A percentile compares a stretch with the other conserved stretches of the same genome.
These are phyloP conservation scores for Trifolium subterraneum DNA, from an alignment of 306 rosid species.

Conservation along the genomic window DNA sequence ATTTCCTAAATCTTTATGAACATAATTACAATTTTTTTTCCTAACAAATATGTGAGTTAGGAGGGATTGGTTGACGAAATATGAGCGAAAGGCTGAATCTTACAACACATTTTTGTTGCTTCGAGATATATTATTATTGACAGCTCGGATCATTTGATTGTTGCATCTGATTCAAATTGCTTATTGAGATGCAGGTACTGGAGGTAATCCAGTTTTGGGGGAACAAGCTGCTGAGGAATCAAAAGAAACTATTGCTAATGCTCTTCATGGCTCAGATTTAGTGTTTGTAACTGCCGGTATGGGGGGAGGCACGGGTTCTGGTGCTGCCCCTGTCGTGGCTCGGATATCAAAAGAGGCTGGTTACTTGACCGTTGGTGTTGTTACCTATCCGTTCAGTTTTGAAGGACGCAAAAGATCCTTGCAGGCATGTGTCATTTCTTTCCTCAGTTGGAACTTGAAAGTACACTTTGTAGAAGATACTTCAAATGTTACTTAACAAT, in stretches of 20 bases:
- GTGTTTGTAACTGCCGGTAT: constrained; percentile 95
- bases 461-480: neutral
- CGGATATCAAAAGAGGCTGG: constrained; percentile 87
- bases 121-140: neutral
- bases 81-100: neutral
- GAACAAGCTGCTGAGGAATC: constrained; percentile 99
- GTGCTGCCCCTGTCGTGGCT: constrained; percentile 96
- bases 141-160: neutral
- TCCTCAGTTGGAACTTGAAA: constrained; percentile 31
- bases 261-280: constrained; percentile 92
- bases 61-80: neutral
- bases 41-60: neutral
- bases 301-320: constrained; percentile 99
- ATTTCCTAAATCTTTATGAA: neutral
- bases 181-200: constrained; percentile 82
- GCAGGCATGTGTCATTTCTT: constrained; percentile 76
- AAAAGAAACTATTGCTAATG: constrained; percentile 75
- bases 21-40: neutral
- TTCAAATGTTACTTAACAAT: neutral
- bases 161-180: constrained; percentile 46
- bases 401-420: constrained; percentile 97
- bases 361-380: constrained; percentile 92
- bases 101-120: neutral
- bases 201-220: constrained; percentile 93
- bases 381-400: constrained; percentile 88